Evolutionary conservation across 768 basidiomycete species (phyloP), one percentile per base, ranked within the genome.

Genomic region (Naganishia antarctica): DNA sequence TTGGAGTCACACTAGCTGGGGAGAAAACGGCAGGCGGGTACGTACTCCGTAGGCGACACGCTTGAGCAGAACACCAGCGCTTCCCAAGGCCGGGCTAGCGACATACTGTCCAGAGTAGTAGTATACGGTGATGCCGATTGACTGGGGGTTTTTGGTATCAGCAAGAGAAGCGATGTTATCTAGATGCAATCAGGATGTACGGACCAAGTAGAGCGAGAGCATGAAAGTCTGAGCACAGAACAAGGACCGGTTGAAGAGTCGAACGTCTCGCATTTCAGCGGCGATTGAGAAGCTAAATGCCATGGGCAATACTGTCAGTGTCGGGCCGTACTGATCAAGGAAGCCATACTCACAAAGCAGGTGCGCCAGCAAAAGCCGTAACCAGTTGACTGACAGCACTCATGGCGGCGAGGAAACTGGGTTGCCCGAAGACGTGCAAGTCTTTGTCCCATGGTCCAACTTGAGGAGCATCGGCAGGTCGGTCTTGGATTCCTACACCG

Each of bases 371-470:
- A 60, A 70, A 79, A 1, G 76, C 70, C 53, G 78, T 73, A 48
- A 78, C 66, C 57, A 79, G 50, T 47, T 72, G 71, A 25, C 62
- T 68, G 48, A 77, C 65, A 23, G 76, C 75, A 48, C 73, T 76
- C 70, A 79, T 77, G 15, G 72, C 70, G 49, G 67, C 73, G 18
- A 67, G 60, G 68, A 70, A 72, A 29, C 59, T 61, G 6, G 70
- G 69, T 46, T 57, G 61, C 29, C 50, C 62, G 60, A 69, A 65
- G n/a, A 69, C 65, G 23, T 65, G 61, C 28, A 73, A 53, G 37
- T 70, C 61, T 50, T 68, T 69, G 43, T 73, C 73, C 63, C 60
- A 70, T 0, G 68, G 65, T 0, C 68, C 70, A 15, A 53, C 64
- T 6, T 29, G 46, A 13, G 61, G 61, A 32, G 61, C 70, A 40